Percentiles rank a stretch among this genome's conserved stretches.
phyloP scores from a whole-genome alignment of 1,284 basidiomycete species.

The Ganoderma sinense region DNA sequence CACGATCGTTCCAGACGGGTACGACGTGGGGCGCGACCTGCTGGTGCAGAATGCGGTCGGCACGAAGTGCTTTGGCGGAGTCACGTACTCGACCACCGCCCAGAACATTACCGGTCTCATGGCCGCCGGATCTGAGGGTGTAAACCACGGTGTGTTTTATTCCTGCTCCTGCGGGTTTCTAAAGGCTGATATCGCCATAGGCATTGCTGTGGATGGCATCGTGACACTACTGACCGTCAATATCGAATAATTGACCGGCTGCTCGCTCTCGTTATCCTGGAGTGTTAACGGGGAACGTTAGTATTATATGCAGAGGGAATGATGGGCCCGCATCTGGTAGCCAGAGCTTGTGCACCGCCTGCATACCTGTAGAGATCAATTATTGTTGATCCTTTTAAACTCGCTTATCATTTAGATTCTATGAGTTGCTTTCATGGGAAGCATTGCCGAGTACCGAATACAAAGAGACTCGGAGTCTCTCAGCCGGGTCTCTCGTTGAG shows the following conservation, averaged over 20 bases:
- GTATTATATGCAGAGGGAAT: background rate
- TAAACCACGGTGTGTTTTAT: conserved; percentile 46
- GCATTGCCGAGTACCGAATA: no score
- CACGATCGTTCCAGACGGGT: conserved; percentile 60
- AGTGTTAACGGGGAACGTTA: no score
- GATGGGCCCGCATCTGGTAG: background rate
- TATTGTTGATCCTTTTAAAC: no score
- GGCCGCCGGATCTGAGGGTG: conserved; percentile 56
- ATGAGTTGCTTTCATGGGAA: no score
- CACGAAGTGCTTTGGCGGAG: conserved; percentile 47
- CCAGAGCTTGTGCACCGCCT: no score
- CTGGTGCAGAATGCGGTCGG: conserved; percentile 57
- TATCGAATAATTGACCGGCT: conserved; percentile 28
- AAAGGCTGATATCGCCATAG: background rate
- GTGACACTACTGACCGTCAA: conserved; percentile 54
- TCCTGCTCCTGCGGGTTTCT: background rate
- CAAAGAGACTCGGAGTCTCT: no score
- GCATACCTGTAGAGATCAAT: no score
- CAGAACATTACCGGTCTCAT: conserved; percentile 59
- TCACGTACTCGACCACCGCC: conserved; percentile 58
- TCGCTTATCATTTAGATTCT: no score
- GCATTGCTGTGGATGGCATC: conserved; percentile 54
- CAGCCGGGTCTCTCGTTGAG: no score
- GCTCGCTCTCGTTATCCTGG: background rate
- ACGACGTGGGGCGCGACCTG: conserved; percentile 56